Conservation (phyloP, 169 alveolate genomes). For the Plasmodium ovale region DNA sequence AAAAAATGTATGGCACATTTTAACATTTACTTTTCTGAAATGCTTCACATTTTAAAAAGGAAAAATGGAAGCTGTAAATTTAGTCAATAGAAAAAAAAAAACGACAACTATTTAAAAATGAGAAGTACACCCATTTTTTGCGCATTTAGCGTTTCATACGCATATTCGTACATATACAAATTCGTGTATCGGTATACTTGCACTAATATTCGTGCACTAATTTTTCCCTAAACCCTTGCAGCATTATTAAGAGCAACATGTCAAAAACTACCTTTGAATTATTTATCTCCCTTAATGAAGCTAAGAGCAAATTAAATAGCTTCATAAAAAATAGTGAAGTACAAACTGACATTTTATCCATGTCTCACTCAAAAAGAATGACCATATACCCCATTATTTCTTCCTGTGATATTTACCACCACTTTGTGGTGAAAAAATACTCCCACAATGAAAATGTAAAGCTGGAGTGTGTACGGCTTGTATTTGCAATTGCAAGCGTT, state of each 20-base stretch:
- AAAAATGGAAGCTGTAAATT: too few relatives aligned
- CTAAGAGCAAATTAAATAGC: constrained; percentile 32
- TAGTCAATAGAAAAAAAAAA: neutral
- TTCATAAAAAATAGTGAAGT: constrained; percentile 25
- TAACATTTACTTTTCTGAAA: too few relatives aligned
- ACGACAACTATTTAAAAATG: too few relatives aligned
- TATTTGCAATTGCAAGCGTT: neutral
- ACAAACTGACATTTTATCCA: constrained; percentile 32
- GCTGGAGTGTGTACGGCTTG: neutral
- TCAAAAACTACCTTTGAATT: constrained; percentile 54
- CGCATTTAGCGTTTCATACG: too few relatives aligned
- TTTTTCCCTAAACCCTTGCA: constrained; percentile 5
- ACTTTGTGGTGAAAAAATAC: constrained; percentile 64
- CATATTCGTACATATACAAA: neutral
- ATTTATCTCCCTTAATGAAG: constrained; percentile 54
- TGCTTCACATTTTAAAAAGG: too few relatives aligned
- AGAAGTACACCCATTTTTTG: too few relatives aligned
- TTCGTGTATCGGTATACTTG: neutral
- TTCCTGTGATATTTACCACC: constrained; percentile 57
- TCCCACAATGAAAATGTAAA: constrained; percentile 69
- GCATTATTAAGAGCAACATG: constrained; percentile 28
- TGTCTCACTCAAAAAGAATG: constrained; percentile 73
- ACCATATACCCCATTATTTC: constrained; percentile 59
- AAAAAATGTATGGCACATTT: too few relatives aligned
- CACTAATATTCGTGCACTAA: neutral